Conservation (phyloP, 257 asterid genomes). For the Henckelia pumila region DNA sequence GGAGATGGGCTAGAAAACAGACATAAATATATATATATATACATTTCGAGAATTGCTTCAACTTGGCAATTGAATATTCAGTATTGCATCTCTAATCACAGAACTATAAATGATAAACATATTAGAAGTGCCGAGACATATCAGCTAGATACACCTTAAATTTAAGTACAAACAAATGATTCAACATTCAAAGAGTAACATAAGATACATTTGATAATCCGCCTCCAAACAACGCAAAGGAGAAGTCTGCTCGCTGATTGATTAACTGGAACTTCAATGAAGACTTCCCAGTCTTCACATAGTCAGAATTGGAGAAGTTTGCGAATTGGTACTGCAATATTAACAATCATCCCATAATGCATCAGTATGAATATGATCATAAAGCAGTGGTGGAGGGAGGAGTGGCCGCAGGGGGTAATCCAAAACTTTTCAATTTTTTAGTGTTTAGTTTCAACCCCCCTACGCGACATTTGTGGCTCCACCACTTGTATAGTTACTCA, state of each 20-base stretch:
- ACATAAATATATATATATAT: not conserved
- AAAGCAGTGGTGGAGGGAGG: not conserved
- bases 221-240: conserved; percentile 53
- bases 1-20: not conserved
- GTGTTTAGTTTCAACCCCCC: not conserved
- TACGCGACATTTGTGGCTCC: not conserved
- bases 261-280: conserved; percentile 63
- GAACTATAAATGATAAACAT: too few species aligned
- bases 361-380: not conserved
- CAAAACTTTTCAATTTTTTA: too few species aligned
- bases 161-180: not conserved
- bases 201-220: conserved; percentile 46
- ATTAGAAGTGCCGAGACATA: not conserved
- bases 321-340: conserved; percentile 72
- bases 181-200: not conserved
- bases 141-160: not conserved
- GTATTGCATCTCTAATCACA: too few species aligned
- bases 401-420: not conserved
- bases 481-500: not conserved
- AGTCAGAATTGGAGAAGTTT: conserved; percentile 50
- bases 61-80: too few species aligned
- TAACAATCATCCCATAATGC: conserved; percentile 1
- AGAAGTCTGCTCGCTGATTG: conserved; percentile 68
- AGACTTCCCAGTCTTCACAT: conserved; percentile 60
- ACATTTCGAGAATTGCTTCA: too few species aligned